Conservation (phyloP, 139 green algal genomes). For the Medakamo hakoo region DNA sequence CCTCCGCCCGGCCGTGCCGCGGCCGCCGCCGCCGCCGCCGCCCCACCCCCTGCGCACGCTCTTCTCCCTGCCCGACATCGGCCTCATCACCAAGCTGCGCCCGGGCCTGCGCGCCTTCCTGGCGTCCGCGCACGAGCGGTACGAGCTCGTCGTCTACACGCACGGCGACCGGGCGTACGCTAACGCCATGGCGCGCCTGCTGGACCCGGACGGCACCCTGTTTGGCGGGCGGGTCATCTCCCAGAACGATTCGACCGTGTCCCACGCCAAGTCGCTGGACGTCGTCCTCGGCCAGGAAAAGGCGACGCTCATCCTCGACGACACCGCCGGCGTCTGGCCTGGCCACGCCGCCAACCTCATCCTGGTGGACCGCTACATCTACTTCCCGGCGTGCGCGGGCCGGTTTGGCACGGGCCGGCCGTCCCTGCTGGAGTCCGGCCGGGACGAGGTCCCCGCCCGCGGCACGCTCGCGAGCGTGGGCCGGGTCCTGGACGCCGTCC, state of each 20-base stretch:
- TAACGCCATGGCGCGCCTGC: conserved; percentile 57
- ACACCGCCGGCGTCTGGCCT: conserved; percentile 81
- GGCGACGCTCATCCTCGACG: conserved; percentile 74
- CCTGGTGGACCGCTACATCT: conserved; percentile 73
- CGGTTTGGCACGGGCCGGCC: conserved; percentile 19
- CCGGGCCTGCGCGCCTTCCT: conserved; percentile 56
- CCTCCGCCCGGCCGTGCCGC: no score
- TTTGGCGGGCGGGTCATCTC: conserved; percentile 60
- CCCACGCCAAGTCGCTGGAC: conserved; percentile 67
- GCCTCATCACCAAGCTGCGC: conserved; percentile 85
- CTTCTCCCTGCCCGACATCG: not conserved
- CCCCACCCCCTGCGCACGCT: not conserved
- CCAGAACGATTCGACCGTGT: conserved; percentile 31
- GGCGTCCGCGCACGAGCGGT: conserved; percentile 24
- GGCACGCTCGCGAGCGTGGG: conserved; percentile 34
- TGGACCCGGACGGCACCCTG: conserved; percentile 49
- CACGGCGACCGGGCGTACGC: conserved; percentile 85
- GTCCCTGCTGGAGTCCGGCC: conserved; percentile 32
- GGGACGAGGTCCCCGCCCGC: conserved; percentile 34
- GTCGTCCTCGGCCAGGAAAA: conserved; percentile 62
- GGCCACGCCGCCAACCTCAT: conserved; percentile 68
- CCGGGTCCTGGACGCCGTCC: conserved; percentile 30
- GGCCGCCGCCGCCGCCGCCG: not conserved
- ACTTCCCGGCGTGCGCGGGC: conserved; percentile 50
- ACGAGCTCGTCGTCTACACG: conserved; percentile 89